Base-by-base conservation (phyloP, 2,329 filamentous ascomycete species). In the Ascochyta rabiei region DNA sequence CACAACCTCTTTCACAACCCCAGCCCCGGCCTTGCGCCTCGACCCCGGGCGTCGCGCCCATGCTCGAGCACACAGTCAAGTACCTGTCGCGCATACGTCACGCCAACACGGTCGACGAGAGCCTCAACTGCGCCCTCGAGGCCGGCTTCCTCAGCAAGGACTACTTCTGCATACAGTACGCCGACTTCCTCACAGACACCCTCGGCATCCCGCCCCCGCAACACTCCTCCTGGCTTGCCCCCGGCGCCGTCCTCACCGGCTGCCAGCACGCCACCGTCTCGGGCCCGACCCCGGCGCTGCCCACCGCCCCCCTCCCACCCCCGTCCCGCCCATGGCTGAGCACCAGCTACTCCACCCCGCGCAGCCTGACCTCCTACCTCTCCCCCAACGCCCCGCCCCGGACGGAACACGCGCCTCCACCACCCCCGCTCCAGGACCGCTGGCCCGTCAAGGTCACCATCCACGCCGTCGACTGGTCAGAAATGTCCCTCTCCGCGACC, bases 401-500 rank as follows among this genome's bases (percentile, higher is more conserved):
- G 4, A 12, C 31, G 18, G 47, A 50, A 6, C 47, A 31, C 5
- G 18, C 16, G 2, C 31, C 15, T 3, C 28, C 30, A 4, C 37
- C 38, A 30, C 40, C 62, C 8, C 57, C 62, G 9, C 76, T 79
- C 26, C 81, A 84, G 50, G 84, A 88, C 61, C 81, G 82, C 39
- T 89, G 86, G 86, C 86, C 86, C 6, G 86, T 89, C 28, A 86
- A 85, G 57, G 86, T 89, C 48, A 86, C 81, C 2, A 82, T 89
- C 34, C 85, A 88, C 63, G 77, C 81, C 16, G 80, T 89, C 40
- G 84, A 89, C 69, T 82, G 81, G 63, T 75, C 79, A 4, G 78
- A 76, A 16, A 86, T 88, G 84, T 84, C 83, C 0, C 71, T 89
- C 16, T 83, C 84, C 19, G 86, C 86, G 4, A 88, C 85, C 7